Conservation (phyloP, 371 early-diverging fungal genomes). For the Mortierella sp. region DNA sequence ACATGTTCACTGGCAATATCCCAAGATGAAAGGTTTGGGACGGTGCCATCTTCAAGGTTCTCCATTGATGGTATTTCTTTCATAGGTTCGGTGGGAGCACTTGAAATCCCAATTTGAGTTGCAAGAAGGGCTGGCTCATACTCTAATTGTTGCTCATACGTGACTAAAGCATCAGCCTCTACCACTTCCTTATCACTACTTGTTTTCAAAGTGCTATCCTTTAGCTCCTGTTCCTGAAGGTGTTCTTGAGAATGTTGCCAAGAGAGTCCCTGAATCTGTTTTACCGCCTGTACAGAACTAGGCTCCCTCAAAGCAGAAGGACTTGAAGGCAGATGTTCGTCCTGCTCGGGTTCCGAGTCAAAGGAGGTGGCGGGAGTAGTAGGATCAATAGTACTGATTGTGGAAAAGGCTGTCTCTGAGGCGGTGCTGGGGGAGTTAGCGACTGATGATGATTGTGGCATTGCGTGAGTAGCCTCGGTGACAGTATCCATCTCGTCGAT, state of each 20-base stretch:
- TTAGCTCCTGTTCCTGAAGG: background rate
- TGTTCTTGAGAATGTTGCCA: background rate
- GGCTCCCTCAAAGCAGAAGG: background rate
- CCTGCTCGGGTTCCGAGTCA: slow-evolving; percentile 1
- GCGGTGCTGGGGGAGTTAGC: slow-evolving; percentile 1
- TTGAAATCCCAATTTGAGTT: background rate
- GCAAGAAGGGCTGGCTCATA: slow-evolving; percentile 7
- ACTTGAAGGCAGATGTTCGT: background rate
- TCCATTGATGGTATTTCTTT: background rate
- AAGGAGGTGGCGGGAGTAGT: background rate
- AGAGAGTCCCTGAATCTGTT: background rate
- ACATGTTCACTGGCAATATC: slow-evolving; percentile 39
- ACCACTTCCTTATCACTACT: background rate
- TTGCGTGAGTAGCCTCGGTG: background rate
- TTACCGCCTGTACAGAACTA: background rate
- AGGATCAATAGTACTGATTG: background rate
- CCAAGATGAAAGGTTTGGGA: slow-evolving; percentile 15
- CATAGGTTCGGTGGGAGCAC: background rate
- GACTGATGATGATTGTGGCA: background rate
- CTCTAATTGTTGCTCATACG: background rate
- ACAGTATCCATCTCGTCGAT: background rate
- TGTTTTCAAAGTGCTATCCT: background rate
- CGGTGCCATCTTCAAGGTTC: background rate
- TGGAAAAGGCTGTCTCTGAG: slow-evolving; percentile 2
- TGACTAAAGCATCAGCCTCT: background rate